Percentiles rank a stretch among this genome's conserved stretches.
Conservation (phyloP, 2,329 filamentous ascomycete species). For the Penicillium digitatum region DNA sequence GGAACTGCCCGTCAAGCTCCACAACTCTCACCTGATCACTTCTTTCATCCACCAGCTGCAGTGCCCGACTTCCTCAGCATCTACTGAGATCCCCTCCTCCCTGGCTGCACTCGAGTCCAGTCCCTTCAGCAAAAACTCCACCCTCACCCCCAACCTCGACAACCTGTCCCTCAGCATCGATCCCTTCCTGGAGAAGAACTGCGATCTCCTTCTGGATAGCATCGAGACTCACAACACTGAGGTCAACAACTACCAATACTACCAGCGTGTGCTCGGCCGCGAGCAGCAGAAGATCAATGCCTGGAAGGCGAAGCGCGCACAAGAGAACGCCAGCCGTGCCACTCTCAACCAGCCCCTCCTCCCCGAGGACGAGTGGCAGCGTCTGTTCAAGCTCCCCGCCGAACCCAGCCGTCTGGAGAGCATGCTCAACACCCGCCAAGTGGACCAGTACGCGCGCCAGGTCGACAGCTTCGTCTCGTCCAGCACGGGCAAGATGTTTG, state of each 20-base stretch:
- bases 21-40: constrained; percentile 96
- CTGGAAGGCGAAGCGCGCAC: constrained; percentile 95
- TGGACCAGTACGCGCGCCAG: constrained; percentile 96
- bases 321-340: constrained; percentile 80
- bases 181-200: constrained; percentile 97
- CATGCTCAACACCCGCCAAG: constrained; percentile 91
- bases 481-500: constrained; percentile 96
- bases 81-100: constrained; percentile 72
- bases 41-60: constrained; percentile 93
- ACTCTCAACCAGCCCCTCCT: constrained; percentile 84
- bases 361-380: constrained; percentile 97
- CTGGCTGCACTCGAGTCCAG: constrained; percentile 72
- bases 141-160: constrained; percentile 84
- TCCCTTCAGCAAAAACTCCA: constrained; percentile 53
- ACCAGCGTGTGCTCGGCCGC: constrained; percentile 86
- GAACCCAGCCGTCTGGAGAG: constrained; percentile 91
- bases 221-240: constrained; percentile 98
- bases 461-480: constrained; percentile 92
- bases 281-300: constrained; percentile 95
- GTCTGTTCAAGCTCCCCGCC: constrained; percentile 93
- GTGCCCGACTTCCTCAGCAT: constrained; percentile 58
- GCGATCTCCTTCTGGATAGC: constrained; percentile 89
- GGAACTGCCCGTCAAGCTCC: constrained; percentile 82
- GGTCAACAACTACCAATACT: constrained; percentile 98
- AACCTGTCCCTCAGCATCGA: constrained; percentile 90